Evolutionary conservation across 202 grass and related monocot species (phyloP).

Genomic region (Zizania palustris): DNA sequence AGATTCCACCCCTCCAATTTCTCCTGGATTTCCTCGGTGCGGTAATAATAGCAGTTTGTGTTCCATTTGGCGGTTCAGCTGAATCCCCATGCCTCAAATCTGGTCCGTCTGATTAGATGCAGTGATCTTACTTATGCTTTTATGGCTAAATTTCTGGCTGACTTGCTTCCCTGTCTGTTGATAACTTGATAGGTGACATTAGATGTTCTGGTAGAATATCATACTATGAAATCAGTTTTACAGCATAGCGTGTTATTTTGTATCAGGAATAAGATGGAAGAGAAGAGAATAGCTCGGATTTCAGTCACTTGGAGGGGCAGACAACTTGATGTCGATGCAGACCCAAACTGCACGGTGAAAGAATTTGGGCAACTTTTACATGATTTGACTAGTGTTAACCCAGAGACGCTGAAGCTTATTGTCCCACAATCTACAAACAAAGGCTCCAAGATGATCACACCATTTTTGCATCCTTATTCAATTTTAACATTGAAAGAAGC

Average conservation of each 20-base stretch:
- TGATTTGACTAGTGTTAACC: constrained; percentile 80
- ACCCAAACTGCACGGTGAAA: constrained; percentile 71
- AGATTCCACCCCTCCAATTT: not conserved
- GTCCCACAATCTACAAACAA: constrained; percentile 68
- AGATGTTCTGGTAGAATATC: not conserved
- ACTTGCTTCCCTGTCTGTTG: not conserved
- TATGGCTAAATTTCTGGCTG: not conserved
- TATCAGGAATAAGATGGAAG: constrained; percentile 54
- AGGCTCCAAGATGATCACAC: constrained; percentile 74
- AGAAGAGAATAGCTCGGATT: constrained; percentile 52
- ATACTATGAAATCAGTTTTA: constrained; percentile 7
- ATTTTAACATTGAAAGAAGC: constrained; percentile 68
- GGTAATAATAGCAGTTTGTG: not conserved
- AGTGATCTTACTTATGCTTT: not conserved
- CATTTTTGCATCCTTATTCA: constrained; percentile 65
- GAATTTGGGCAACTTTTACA: constrained; percentile 79
- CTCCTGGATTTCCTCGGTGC: not conserved
- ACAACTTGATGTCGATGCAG: constrained; percentile 68
- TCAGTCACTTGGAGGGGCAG: constrained; percentile 80
- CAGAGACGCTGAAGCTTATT: constrained; percentile 85
- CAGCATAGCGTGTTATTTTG: not conserved
- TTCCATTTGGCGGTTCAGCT: not conserved
- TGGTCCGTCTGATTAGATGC: not conserved
- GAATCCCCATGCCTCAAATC: too few relatives aligned
- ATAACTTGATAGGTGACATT: not conserved